These are phyloP conservation scores for Aspergillus luchuensis DNA, from an alignment of 2,329 filamentous ascomycete genomes.

Conservation along the genomic window DNA sequence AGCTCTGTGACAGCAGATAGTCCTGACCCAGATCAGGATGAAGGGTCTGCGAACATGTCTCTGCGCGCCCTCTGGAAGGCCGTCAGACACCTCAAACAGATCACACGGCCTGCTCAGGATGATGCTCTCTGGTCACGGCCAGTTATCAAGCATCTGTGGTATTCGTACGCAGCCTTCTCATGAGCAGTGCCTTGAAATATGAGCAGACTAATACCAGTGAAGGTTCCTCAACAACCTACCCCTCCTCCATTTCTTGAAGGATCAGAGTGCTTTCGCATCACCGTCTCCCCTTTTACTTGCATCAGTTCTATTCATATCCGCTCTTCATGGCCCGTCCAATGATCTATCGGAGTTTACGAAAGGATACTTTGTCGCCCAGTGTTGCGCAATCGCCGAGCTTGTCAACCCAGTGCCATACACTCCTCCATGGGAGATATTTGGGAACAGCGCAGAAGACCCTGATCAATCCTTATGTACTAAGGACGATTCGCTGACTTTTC, in stretches of 20 bases:
- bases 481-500: constrained; percentile 22
- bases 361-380: constrained; percentile 29
- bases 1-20: background rate
- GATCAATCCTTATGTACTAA: background rate
- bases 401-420: constrained; percentile 17
- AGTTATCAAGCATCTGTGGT: constrained; percentile 29
- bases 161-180: constrained; percentile 22
- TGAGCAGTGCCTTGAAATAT: background rate
- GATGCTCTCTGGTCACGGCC: constrained; percentile 28
- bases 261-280: constrained; percentile 27
- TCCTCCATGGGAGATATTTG: background rate
- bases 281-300: constrained; percentile 31
- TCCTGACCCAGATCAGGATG: constrained; percentile 18
- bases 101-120: constrained; percentile 24
- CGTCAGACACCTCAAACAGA: constrained; percentile 25
- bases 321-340: constrained; percentile 25
- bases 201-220: background rate
- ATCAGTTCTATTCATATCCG: constrained; percentile 33
- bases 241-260: constrained; percentile 32
- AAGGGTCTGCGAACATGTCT: constrained; percentile 13
- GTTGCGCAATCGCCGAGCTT: constrained; percentile 29
- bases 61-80: constrained; percentile 25
- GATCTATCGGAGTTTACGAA: constrained; percentile 23
- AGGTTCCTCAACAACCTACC: constrained; percentile 33
- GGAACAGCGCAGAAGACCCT: background rate